These are phyloP conservation scores for Quillaja saponaria DNA, from an alignment of 306 rosid genomes.

Conservation along the genomic window DNA sequence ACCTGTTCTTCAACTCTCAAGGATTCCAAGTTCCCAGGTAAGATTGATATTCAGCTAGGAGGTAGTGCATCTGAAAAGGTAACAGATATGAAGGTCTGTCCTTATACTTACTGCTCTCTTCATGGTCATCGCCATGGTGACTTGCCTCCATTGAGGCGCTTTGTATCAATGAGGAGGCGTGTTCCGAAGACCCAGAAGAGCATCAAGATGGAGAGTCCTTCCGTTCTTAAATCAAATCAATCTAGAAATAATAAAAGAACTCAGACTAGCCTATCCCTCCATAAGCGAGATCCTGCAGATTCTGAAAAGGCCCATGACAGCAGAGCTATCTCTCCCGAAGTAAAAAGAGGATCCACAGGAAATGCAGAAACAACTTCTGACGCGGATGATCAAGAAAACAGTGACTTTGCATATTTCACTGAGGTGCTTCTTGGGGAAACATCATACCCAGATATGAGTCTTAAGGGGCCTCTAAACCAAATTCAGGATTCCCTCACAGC, in stretches of 20 bases:
- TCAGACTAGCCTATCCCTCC: conserved; percentile 32
- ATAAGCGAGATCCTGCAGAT: conserved; percentile 27
- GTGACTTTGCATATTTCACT: neutral
- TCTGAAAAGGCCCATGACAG: conserved; percentile 11
- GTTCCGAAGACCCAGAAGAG: conserved; percentile 49
- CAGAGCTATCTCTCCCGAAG: conserved; percentile 19
- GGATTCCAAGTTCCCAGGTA: conserved; percentile 60
- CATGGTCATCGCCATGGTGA: conserved; percentile 66
- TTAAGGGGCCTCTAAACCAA: conserved; percentile 24
- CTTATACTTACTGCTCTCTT: conserved; percentile 79
- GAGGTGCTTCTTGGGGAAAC: conserved; percentile 33
- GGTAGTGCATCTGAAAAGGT: conserved; percentile 47
- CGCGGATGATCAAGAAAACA: conserved; percentile 8
- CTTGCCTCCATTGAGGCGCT: conserved; percentile 64
- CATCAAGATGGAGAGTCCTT: conserved; percentile 36
- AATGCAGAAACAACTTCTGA: conserved; percentile 12
- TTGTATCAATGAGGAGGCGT: conserved; percentile 71
- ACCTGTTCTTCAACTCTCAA: conserved; percentile 81
- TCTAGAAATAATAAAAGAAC: conserved; percentile 48
- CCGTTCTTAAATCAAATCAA: conserved; percentile 31
- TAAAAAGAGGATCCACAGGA: conserved; percentile 29
- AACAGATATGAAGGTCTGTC: conserved; percentile 52
- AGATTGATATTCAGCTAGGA: conserved; percentile 37
- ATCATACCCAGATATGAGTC: conserved; percentile 23
- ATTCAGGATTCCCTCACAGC: neutral